These are phyloP conservation scores for Fomes fomentarius DNA, from an alignment of 1,284 basidiomycete genomes.

Conservation along the genomic window DNA sequence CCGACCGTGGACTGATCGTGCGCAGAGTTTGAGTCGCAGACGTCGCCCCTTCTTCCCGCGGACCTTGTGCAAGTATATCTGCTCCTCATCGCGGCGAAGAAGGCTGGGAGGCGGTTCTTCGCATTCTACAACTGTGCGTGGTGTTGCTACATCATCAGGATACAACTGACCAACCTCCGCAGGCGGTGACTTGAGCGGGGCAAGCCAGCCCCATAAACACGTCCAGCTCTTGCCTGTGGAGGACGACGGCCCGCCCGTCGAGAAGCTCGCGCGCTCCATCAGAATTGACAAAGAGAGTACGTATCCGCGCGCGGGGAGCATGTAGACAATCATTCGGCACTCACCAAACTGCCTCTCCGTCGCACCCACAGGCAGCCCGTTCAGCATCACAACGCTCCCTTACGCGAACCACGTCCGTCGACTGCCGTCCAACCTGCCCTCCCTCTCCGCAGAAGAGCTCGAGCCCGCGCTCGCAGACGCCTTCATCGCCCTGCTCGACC, in stretches of 20 bases:
- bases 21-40: conserved; percentile 74
- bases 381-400: conserved; percentile 66
- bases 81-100: conserved; percentile 69
- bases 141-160: not conserved
- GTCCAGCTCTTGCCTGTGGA: conserved; percentile 78
- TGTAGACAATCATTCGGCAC: no score
- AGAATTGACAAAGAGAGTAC: conserved; percentile 63
- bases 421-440: conserved; percentile 54
- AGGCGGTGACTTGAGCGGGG: conserved; percentile 83
- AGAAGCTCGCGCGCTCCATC: conserved; percentile 62
- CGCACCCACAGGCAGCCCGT: conserved; percentile 62
- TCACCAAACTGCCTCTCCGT: no score
- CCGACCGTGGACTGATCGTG: not conserved
- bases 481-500: conserved; percentile 78
- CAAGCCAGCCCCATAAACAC: conserved; percentile 88
- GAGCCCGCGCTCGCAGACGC: conserved; percentile 61
- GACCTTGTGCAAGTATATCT: conserved; percentile 78
- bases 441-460: conserved; percentile 49
- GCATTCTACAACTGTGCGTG: conserved; percentile 85
- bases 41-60: conserved; percentile 74
- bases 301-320: conserved; percentile 14
- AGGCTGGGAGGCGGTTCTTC: conserved; percentile 60
- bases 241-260: conserved; percentile 71
- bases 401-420: conserved; percentile 83
- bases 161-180: not conserved